Conservation (phyloP, 2,329 filamentous ascomycete species). For the Plenodomus tracheiphilus region DNA sequence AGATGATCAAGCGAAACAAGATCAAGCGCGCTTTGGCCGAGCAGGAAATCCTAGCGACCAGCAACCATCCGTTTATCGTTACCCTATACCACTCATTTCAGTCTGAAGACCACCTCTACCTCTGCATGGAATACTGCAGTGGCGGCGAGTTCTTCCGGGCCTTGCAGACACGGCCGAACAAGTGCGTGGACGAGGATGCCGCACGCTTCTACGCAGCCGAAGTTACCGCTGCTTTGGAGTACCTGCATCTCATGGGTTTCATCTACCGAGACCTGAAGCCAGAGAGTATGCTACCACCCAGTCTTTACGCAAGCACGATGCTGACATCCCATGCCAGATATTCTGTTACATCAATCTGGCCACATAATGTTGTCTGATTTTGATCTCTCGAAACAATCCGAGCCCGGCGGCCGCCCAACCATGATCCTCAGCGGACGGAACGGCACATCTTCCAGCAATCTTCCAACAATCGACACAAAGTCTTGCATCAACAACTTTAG, state of each 20-base stretch:
- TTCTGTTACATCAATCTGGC: conserved; percentile 96
- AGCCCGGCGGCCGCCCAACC: conserved; percentile 90
- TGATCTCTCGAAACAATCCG: conserved; percentile 96
- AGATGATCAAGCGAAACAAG: conserved; percentile 99
- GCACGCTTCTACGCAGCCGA: conserved; percentile 97
- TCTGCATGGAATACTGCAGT: conserved; percentile 99
- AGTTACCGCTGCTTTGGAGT: conserved; percentile 94
- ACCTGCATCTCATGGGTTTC: conserved; percentile 98
- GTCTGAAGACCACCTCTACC: conserved; percentile 95
- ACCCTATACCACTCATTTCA: conserved; percentile 99
- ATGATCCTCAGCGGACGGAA: conserved; percentile 85
- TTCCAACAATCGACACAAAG: conserved; percentile 97
- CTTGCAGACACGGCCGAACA: conserved; percentile 92
- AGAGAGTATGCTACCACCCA: conserved; percentile 69
- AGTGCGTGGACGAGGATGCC: conserved; percentile 95
- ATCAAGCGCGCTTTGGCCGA: conserved; percentile 98
- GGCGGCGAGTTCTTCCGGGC: conserved; percentile 98
- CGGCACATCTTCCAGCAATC: conserved; percentile 79
- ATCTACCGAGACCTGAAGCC: conserved; percentile 98
- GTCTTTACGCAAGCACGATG: conserved; percentile 3
- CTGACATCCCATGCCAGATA: conserved; percentile 70
- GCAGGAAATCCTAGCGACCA: conserved; percentile 96
- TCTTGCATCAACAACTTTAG: conserved; percentile 98
- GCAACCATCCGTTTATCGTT: conserved; percentile 98
- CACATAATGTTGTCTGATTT: conserved; percentile 99